Conservation (phyloP, 352 stramenopile species). For the Pythium brachiatum region DNA sequence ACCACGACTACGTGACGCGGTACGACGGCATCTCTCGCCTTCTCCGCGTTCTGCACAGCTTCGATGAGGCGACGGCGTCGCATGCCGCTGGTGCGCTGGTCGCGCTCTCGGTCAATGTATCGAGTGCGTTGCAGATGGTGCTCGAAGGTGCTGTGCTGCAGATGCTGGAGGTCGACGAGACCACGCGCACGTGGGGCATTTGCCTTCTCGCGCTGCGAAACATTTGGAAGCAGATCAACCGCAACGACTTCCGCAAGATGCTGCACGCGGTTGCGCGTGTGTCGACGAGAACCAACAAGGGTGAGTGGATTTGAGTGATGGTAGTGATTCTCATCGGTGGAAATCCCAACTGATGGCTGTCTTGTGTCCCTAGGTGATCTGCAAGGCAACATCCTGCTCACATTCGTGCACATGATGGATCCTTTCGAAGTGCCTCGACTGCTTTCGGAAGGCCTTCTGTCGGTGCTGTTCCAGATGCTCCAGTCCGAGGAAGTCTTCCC, state of each 20-base stretch:
- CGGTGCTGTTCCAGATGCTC: constrained; percentile 80
- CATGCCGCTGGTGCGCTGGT: constrained; percentile 77
- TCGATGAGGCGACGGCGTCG: constrained; percentile 60
- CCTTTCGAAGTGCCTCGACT: constrained; percentile 62
- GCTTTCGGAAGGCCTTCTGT: constrained; percentile 72
- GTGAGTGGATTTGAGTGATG: constrained; percentile 23
- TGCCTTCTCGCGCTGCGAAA: constrained; percentile 81
- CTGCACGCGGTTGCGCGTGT: constrained; percentile 79
- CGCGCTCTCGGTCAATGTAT: constrained; percentile 72
- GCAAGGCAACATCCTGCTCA: constrained; percentile 83
- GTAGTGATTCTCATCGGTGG: neutral
- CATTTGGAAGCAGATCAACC: constrained; percentile 89
- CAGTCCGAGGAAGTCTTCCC: constrained; percentile 73
- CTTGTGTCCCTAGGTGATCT: constrained; percentile 47
- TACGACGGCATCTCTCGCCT: constrained; percentile 68
- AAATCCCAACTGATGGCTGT: neutral
- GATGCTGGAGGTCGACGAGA: constrained; percentile 86
- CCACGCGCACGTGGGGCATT: constrained; percentile 68
- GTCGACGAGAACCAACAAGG: constrained; percentile 72
- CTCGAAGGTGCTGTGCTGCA: constrained; percentile 86
- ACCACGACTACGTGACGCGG: constrained; percentile 84
- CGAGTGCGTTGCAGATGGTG: constrained; percentile 84
- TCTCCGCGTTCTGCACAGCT: constrained; percentile 66
- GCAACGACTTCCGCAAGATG: constrained; percentile 83
- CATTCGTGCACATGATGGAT: constrained; percentile 90